phyloP scores from a whole-genome alignment of 129 eudicot species.

The Oenanthe sinensis region DNA sequence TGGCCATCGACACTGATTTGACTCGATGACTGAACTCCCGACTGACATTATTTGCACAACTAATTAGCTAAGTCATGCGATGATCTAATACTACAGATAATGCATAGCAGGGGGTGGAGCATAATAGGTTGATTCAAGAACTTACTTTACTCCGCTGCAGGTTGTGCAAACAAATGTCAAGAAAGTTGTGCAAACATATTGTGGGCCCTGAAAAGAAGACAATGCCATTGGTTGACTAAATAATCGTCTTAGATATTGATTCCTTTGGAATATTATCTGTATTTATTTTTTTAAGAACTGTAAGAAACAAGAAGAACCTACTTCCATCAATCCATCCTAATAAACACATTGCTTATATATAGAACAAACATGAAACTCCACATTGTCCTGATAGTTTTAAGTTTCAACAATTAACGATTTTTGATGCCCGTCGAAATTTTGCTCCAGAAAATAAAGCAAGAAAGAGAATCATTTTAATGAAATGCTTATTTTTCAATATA shows the following conservation, averaged over 20 bases:
- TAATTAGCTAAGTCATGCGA: conserved; percentile 8
- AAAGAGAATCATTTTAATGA: not conserved
- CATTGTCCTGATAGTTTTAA: not conserved
- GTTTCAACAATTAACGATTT: not conserved
- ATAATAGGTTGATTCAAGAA: not conserved
- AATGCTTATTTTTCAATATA: not conserved
- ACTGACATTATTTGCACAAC: conserved; percentile 20
- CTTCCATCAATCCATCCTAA: not conserved
- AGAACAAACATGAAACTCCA: not conserved
- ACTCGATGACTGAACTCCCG: conserved; percentile 82
- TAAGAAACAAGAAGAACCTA: not conserved
- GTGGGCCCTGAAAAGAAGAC: conserved; percentile 46
- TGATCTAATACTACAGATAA: not conserved
- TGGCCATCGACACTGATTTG: conserved; percentile 92
- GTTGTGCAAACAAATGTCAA: conserved; percentile 65
- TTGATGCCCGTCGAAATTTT: not conserved
- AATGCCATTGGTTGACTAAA: not conserved
- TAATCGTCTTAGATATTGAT: not conserved
- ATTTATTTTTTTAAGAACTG: not conserved
- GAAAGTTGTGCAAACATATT: conserved; percentile 64
- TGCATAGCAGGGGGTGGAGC: not conserved
- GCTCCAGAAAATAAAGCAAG: not conserved
- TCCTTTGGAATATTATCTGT: not conserved
- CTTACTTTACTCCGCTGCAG: conserved; percentile 69
- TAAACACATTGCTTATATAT: too few relatives aligned